These are phyloP conservation scores for Penicillium janthinellum DNA, from an alignment of 2,329 filamentous ascomycete species.

Conservation along the genomic window DNA sequence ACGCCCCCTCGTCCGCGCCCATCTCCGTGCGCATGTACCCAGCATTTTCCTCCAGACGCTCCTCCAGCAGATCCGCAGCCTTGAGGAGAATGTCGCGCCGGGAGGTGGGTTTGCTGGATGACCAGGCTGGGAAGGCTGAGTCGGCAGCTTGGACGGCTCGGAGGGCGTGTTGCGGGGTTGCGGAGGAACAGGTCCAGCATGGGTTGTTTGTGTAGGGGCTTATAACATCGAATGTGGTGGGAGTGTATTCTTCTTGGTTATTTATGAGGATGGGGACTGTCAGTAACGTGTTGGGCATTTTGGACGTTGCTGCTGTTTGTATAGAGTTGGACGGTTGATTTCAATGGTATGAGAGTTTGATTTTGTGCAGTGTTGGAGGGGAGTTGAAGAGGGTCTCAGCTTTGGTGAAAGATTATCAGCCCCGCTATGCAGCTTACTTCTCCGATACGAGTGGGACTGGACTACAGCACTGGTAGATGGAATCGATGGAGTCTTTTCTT, in stretches of 20 bases:
- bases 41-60: conserved; percentile 54
- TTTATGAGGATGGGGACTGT: conserved; percentile 44
- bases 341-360: not conserved
- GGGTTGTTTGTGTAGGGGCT: conserved; percentile 57
- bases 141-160: conserved; percentile 60
- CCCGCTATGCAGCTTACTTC: not conserved
- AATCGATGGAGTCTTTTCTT: not conserved
- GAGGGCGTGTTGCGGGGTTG: conserved; percentile 44
- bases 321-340: not conserved
- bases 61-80: conserved; percentile 61
- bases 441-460: not conserved
- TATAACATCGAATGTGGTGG: conserved; percentile 48
- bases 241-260: conserved; percentile 35
- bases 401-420: not conserved
- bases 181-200: conserved; percentile 58
- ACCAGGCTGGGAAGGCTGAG: conserved; percentile 68
- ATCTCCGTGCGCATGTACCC: conserved; percentile 61
- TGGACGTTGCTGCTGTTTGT: conserved; percentile 1
- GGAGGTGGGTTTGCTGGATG: conserved; percentile 58
- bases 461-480: not conserved
- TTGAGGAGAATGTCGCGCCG: conserved; percentile 71
- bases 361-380: not conserved
- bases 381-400: not conserved
- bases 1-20: conserved; percentile 46
- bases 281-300: not conserved